A percentile compares a stretch with the other conserved stretches of the same genome.
phyloP scores from a whole-genome alignment of 139 green algal species.

The Chlorella sp. region DNA sequence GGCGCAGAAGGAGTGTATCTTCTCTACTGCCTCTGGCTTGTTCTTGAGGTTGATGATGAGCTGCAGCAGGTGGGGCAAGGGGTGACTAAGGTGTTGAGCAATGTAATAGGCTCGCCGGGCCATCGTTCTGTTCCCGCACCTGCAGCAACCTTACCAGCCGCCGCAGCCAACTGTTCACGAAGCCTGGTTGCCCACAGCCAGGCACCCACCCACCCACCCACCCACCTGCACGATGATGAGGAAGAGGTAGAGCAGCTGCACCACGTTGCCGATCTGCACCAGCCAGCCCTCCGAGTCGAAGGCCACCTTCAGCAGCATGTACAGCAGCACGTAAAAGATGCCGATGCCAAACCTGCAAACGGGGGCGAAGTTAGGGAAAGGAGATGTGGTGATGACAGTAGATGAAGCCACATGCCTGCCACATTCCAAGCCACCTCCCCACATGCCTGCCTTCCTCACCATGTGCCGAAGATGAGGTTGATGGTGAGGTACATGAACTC shows the following conservation, averaged over 20 bases:
- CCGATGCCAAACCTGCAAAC: slow-evolving; percentile 41
- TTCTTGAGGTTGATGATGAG: slow-evolving; percentile 55
- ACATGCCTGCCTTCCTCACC: slow-evolving; percentile 7
- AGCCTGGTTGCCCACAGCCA: too few relatives aligned
- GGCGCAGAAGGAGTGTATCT: slow-evolving; percentile 52
- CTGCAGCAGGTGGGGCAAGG: slow-evolving; percentile 1
- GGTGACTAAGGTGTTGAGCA: neutral
- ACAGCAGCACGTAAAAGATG: slow-evolving; percentile 50
- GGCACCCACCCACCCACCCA: neutral
- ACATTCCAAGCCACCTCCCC: neutral
- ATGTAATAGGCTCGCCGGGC: too few relatives aligned
- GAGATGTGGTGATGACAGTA: neutral
- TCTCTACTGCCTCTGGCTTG: slow-evolving; percentile 51
- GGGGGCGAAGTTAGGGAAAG: neutral
- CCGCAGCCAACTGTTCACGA: too few relatives aligned
- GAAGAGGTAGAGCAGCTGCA: slow-evolving; percentile 47
- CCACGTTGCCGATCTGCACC: slow-evolving; percentile 29
- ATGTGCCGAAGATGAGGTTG: slow-evolving; percentile 36
- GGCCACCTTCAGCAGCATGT: slow-evolving; percentile 33
- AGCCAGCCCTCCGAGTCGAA: slow-evolving; percentile 24
- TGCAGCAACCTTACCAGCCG: too few relatives aligned
- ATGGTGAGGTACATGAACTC: slow-evolving; percentile 38
- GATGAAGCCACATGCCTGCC: too few relatives aligned
- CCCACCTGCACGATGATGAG: slow-evolving; percentile 38
- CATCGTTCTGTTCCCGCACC: too few relatives aligned